These are phyloP conservation scores for Cenchrus fungigraminus DNA, from an alignment of 176 grass and related monocot genomes.

Conservation along the genomic window DNA sequence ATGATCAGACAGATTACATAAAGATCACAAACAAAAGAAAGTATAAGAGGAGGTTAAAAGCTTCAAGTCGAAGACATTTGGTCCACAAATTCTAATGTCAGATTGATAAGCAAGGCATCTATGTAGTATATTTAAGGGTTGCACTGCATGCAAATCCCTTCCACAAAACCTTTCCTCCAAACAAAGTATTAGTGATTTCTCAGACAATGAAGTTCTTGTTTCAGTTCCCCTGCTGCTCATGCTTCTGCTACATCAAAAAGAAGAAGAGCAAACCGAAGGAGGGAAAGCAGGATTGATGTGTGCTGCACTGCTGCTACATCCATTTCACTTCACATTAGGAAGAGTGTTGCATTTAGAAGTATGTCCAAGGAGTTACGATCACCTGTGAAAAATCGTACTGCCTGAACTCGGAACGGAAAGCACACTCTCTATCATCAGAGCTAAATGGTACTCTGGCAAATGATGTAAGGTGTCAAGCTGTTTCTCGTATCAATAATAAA, in stretches of 20 bases:
- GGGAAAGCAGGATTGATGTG: conserved; percentile 11
- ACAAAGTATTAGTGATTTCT: not conserved
- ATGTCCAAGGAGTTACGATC: not conserved
- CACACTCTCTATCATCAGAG: not conserved
- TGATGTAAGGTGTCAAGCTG: conserved; percentile 26
- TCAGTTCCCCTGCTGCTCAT: conserved; percentile 65
- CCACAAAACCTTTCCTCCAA: not conserved
- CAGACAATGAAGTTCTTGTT: conserved; percentile 61
- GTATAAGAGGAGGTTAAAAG: conserved; percentile 22
- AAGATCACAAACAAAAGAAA: conserved; percentile 15
- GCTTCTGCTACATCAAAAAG: conserved; percentile 59
- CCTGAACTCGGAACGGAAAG: conserved; percentile 20
- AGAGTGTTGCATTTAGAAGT: not conserved
- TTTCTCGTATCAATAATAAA: conserved; percentile 43
- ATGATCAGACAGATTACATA: not conserved
- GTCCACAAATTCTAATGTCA: conserved; percentile 2
- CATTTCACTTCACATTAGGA: not conserved
- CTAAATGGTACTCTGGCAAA: conserved; percentile 3
- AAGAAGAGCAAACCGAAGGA: conserved; percentile 50
- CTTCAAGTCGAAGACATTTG: not conserved
- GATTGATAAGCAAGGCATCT: conserved; percentile 35
- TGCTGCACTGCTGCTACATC: not conserved
- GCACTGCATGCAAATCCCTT: not conserved
- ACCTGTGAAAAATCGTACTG: not conserved
- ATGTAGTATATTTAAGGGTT: conserved; percentile 21